phyloP scores from a whole-genome alignment of 2,329 filamentous ascomycete species.

The Torrubiella hemipterigena region DNA sequence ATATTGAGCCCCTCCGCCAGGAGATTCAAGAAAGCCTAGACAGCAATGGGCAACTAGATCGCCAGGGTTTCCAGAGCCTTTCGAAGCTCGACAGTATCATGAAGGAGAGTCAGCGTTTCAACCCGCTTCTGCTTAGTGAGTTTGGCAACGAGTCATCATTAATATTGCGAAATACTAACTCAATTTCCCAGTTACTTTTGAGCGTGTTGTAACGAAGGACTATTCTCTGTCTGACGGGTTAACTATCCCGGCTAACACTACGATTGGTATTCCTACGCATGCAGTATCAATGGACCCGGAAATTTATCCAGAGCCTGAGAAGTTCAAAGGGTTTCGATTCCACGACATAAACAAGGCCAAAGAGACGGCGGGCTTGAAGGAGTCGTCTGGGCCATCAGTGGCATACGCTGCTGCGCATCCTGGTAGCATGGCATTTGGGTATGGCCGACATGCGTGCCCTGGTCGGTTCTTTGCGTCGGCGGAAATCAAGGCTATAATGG shows the following conservation, averaged over 20 bases:
- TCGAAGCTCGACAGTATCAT: conserved; percentile 33
- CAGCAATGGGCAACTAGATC: conserved; percentile 1
- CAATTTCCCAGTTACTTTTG: conserved; percentile 18
- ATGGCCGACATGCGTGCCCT: conserved; percentile 38
- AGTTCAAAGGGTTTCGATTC: conserved; percentile 33
- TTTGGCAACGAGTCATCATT: too few relatives aligned
- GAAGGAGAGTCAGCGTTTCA: conserved; percentile 26
- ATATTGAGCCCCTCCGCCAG: conserved; percentile 23
- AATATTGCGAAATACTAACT: not conserved
- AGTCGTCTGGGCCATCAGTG: conserved; percentile 12
- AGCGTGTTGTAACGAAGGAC: conserved; percentile 24
- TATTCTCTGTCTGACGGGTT: conserved; percentile 22
- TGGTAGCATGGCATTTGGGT: conserved; percentile 39
- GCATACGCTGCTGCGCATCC: conserved; percentile 23
- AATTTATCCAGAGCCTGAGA: conserved; percentile 22
- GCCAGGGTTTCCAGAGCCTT: conserved; percentile 13
- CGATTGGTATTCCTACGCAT: conserved; percentile 23
- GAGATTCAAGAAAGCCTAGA: conserved; percentile 16
- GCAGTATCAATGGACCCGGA: conserved; percentile 26
- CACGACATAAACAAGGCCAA: conserved; percentile 15
- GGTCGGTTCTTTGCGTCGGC: conserved; percentile 39
- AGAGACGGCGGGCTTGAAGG: conserved; percentile 7
- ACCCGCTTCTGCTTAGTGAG: conserved; percentile 19
- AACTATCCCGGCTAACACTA: conserved; percentile 25
- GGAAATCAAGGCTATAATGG: conserved; percentile 36